Evolutionary conservation across 1,284 basidiomycete species (phyloP).

Genomic region (Porodaedalea pini): DNA sequence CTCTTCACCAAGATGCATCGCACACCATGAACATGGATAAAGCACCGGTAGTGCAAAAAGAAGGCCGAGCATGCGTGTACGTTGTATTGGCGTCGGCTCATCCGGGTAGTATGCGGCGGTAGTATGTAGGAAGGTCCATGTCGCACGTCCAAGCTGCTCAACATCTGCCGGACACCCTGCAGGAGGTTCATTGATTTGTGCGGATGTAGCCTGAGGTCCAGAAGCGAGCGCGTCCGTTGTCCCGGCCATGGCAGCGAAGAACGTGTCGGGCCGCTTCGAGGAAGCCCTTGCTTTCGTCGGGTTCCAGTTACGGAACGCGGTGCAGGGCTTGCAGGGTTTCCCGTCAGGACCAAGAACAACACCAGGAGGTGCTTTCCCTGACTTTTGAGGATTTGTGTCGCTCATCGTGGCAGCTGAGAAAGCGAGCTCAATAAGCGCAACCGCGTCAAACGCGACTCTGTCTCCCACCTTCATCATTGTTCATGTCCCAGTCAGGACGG

Average conservation of each 20-base stretch:
- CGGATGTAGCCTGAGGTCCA: conserved; percentile 25
- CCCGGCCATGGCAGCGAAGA: conserved; percentile 34
- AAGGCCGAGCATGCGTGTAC: conserved; percentile 77
- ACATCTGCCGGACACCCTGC: conserved; percentile 83
- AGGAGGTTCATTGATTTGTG: conserved; percentile 41
- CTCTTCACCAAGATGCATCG: conserved; percentile 71
- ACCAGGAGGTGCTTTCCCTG: conserved; percentile 56
- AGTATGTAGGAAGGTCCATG: conserved; percentile 94
- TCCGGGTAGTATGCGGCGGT: conserved; percentile 93
- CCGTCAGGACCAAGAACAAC: conserved; percentile 88
- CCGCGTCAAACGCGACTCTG: too few species aligned
- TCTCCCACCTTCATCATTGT: too few species aligned
- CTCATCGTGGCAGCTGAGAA: too few species aligned
- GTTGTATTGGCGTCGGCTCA: conserved; percentile 63
- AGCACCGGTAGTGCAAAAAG: conserved; percentile 73
- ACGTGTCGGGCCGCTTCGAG: conserved; percentile 15
- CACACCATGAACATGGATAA: conserved; percentile 87
- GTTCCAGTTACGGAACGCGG: conserved; percentile 74
- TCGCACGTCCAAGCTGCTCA: conserved; percentile 82
- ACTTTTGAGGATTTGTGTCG: not conserved
- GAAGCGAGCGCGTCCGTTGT: conserved; percentile 41
- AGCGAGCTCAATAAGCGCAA: too few species aligned
- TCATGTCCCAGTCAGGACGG: too few species aligned
- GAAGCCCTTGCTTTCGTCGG: conserved; percentile 36
- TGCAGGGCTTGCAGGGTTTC: conserved; percentile 91